These are phyloP conservation scores for Vairimorpha apis DNA, from an alignment of 371 early-diverging fungal genomes.

Conservation along the genomic window DNA sequence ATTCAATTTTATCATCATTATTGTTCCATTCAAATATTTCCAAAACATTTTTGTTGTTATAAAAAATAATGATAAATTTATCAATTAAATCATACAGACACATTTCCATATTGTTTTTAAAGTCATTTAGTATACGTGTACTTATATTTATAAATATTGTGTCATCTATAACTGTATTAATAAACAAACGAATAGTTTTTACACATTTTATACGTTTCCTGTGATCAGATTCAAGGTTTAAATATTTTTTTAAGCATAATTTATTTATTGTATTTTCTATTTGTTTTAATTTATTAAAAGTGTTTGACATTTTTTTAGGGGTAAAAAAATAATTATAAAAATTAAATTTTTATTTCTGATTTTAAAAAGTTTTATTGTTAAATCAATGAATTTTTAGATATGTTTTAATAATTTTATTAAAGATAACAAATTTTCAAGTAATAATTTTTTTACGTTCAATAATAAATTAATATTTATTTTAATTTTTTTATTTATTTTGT, in stretches of 20 bases:
- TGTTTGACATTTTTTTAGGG: conserved; percentile 20
- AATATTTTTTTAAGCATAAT: conserved; percentile 47
- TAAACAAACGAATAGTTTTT: conserved; percentile 52
- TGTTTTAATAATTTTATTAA: too few relatives aligned
- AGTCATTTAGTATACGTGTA: conserved; percentile 56
- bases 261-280: conserved; percentile 55
- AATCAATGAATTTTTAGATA: too few relatives aligned
- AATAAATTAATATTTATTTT: too few relatives aligned
- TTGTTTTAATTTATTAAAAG: conserved; percentile 45
- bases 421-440: too few relatives aligned
- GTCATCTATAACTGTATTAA: conserved; percentile 18
- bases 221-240: conserved; percentile 62
- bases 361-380: too few relatives aligned
- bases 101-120: conserved; percentile 28
- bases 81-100: conserved; percentile 44
- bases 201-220: conserved; percentile 61
- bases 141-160: conserved; percentile 49
- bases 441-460: too few relatives aligned
- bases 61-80: conserved; percentile 23
- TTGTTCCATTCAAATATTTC: conserved; percentile 52
- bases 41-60: neutral
- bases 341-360: neutral
- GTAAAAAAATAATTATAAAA: conserved; percentile 10
- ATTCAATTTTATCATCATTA: conserved; percentile 1
- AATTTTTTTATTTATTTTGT: too few relatives aligned